A percentile compares a stretch with the other conserved stretches of the same genome.
phyloP scores from a whole-genome alignment of 768 basidiomycete genomes.

The Leccinellum rugosiceps region DNA sequence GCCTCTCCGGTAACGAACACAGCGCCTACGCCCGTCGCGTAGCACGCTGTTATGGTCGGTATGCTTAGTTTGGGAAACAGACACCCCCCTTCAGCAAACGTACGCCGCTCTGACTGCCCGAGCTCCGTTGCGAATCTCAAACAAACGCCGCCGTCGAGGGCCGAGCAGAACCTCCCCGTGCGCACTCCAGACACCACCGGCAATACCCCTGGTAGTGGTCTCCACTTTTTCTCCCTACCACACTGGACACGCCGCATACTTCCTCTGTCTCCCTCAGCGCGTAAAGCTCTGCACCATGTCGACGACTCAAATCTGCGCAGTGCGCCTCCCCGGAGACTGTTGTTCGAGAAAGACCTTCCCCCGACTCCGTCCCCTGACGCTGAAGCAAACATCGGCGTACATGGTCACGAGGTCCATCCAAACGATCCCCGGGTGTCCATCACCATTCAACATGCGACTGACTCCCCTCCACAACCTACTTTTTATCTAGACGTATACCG shows the following conservation, averaged over 20 bases:
- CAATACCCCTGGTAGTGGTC: slow-evolving; percentile 36
- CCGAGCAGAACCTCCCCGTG: slow-evolving; percentile 44
- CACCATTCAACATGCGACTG: slow-evolving; percentile 17
- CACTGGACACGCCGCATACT: slow-evolving; percentile 57
- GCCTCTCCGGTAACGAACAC: not conserved
- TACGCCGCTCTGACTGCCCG: slow-evolving; percentile 23
- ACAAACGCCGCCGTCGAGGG: slow-evolving; percentile 39
- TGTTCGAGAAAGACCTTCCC: slow-evolving; percentile 48
- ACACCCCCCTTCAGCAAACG: slow-evolving; percentile 29
- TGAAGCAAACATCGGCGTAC: not conserved
- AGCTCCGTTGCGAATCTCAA: slow-evolving; percentile 29
- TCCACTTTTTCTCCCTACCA: slow-evolving; percentile 64
- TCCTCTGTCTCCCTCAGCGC: slow-evolving; percentile 29
- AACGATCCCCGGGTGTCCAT: slow-evolving; percentile 13
- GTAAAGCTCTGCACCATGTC: slow-evolving; percentile 19
- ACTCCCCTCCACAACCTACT: slow-evolving; percentile 48
- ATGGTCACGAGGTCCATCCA: slow-evolving; percentile 1
- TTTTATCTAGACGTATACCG: slow-evolving; percentile 59
- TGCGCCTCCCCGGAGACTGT: slow-evolving; percentile 4
- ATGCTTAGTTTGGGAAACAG: slow-evolving; percentile 36
- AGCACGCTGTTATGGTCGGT: slow-evolving; percentile 34
- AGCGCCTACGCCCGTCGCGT: not conserved
- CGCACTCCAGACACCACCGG: slow-evolving; percentile 39
- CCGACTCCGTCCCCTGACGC: slow-evolving; percentile 36
- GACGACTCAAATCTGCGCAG: slow-evolving; percentile 24